Percentiles rank a stretch among this genome's conserved stretches.
Conservation (phyloP, 1,139 yeast species). For the Yamadazyma friedrichii region DNA sequence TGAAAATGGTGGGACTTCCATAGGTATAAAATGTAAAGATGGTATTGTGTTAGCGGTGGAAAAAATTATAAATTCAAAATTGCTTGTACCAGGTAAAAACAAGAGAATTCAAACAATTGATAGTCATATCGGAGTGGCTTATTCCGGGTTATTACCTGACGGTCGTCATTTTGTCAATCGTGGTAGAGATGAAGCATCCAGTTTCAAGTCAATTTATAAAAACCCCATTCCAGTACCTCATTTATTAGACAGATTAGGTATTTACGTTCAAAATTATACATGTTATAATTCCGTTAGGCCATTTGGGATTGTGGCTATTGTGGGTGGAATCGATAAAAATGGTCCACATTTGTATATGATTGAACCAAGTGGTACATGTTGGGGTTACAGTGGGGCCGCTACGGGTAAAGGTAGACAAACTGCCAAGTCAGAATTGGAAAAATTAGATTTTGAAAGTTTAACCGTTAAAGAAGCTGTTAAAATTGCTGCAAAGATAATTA, state of each 20-base stretch:
- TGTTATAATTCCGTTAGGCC: constrained; percentile 97
- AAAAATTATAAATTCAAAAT: constrained; percentile 81
- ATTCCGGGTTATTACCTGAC: constrained; percentile 94
- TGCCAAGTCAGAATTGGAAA: constrained; percentile 94
- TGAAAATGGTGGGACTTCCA: constrained; percentile 93
- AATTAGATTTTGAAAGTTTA: constrained; percentile 70
- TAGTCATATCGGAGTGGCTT: constrained; percentile 89
- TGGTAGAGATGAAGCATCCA: constrained; percentile 88
- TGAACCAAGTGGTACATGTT: constrained; percentile 94
- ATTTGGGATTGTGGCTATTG: constrained; percentile 87
- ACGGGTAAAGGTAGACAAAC: constrained; percentile 97
- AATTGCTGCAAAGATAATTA: constrained; percentile 90
- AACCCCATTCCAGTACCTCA: constrained; percentile 77
- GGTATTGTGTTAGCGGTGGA: constrained; percentile 97
- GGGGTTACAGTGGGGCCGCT: constrained; percentile 98
- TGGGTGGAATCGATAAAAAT: constrained; percentile 88
- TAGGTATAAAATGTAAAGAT: constrained; percentile 89
- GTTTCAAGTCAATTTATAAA: constrained; percentile 77
- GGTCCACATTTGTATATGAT: constrained; percentile 95
- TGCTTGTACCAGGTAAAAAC: constrained; percentile 86
- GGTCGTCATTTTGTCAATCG: constrained; percentile 91
- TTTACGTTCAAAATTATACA: constrained; percentile 93
- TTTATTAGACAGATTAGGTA: constrained; percentile 83
- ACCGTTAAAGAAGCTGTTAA: constrained; percentile 81
- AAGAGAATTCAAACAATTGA: constrained; percentile 90